A percentile compares a stretch with the other conserved stretches of the same genome.
Conservation (phyloP, 2,329 filamentous ascomycete species). For the Cladosporium sp. region DNA sequence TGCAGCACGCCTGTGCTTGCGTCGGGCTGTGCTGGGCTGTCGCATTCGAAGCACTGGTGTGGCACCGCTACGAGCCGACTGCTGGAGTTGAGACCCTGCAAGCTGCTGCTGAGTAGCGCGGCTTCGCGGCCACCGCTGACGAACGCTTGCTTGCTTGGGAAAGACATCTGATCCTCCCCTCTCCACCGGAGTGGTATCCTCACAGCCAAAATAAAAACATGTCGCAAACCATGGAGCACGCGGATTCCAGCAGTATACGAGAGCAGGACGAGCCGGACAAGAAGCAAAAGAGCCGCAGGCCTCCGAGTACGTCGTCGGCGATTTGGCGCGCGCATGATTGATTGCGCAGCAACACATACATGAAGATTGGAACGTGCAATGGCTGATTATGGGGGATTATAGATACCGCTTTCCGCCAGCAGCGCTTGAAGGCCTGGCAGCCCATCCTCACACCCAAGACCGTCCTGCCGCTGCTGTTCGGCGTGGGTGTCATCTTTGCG, state of each 20-base stretch:
- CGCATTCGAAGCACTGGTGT: conserved; percentile 1
- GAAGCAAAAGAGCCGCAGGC: conserved; percentile 88
- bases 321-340: conserved; percentile 25
- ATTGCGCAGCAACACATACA: conserved; percentile 3
- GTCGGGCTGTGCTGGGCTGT: not conserved
- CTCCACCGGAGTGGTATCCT: not conserved
- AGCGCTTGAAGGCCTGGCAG: conserved; percentile 98
- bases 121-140: conserved; percentile 13
- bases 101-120: not conserved
- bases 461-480: conserved; percentile 87
- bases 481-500: conserved; percentile 86
- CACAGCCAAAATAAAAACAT: conserved; percentile 36
- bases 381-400: conserved; percentile 42
- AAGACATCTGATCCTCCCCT: conserved; percentile 3
- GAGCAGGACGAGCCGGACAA: conserved; percentile 56
- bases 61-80: conserved; percentile 13
- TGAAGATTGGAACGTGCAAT: conserved; percentile 16
- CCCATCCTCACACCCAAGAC: conserved; percentile 95
- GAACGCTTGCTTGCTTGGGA: conserved; percentile 8
- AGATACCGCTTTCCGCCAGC: conserved; percentile 94
- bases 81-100: conserved; percentile 6
- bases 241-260: conserved; percentile 47
- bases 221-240: conserved; percentile 50
- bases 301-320: conserved; percentile 67
- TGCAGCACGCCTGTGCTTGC: conserved; percentile 5